Base-by-base conservation (phyloP, 768 basidiomycete species). In the Psilocybe subaeruginosa region DNA sequence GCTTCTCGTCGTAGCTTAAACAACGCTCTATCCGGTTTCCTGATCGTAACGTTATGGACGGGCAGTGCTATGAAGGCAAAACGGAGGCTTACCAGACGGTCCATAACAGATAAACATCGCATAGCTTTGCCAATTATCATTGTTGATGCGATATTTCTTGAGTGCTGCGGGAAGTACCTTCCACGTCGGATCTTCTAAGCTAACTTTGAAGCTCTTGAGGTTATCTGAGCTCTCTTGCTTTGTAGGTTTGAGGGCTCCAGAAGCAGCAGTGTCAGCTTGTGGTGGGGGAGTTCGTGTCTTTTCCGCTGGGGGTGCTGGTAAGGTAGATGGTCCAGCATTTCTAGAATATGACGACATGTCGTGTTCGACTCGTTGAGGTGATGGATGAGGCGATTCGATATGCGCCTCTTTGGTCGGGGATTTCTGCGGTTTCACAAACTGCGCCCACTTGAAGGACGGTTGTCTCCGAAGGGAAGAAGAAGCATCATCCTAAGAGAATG, bases 31-130 rank as follows among this genome's bases (percentile, higher is more conserved):
- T 87, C 23, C 89, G 87, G 68, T 87, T 88, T 60, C 86, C 88
- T 91, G 63, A 9, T 30, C n/a, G 50, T 14, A 16, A 59, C 12
- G 29, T 43, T 29, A 41, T 46, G 8, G 27, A 19, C 27, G 41
- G 33, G 17, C 29, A 49, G 43, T 45, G 45, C 30, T 16, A 57
- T 35, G 31, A 31, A 17, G 46, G 17, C 11, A 35, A 50, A 45
- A 30, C 14, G 19, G 29, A 30, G 31, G 70, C 85, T 67, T 70
- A 95, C 96, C 94, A 55, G 95, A 81, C 56, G 90, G 89, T 9
- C 96, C 97, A 74, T 97, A 98, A 68, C 97, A 99, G 62, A 99
- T 99, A 77, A 99, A 99, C 90, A 99, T 92, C 30, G 97, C 97
- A 78, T 99, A 99, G 69, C 95, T 93, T 79, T 95, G 91, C 97